Evolutionary conservation across 768 basidiomycete species (phyloP).

Genomic region (Mycena indigotica): DNA sequence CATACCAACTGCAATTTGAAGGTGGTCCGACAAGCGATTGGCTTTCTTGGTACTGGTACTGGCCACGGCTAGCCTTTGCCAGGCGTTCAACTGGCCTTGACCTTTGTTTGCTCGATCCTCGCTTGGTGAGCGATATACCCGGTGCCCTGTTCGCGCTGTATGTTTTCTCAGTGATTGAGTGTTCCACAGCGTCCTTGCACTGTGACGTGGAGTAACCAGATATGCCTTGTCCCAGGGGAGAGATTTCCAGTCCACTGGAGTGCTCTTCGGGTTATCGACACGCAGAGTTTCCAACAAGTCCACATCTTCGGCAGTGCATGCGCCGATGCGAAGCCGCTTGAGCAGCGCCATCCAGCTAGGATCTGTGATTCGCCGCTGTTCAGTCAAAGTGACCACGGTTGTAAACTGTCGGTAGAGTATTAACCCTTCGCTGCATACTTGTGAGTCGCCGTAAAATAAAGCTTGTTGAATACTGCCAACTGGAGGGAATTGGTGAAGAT

Average conservation of each 20-base stretch:
- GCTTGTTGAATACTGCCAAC: slow-evolving; percentile 29
- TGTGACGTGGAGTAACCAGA: not conserved
- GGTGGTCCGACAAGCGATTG: slow-evolving; percentile 14
- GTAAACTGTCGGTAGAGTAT: slow-evolving; percentile 32
- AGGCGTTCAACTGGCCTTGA: slow-evolving; percentile 18
- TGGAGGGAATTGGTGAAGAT: slow-evolving; percentile 52
- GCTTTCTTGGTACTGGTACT: not conserved
- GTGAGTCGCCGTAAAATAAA: slow-evolving; percentile 19
- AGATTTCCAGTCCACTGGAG: not conserved
- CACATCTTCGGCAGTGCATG: slow-evolving; percentile 32
- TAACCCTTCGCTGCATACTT: slow-evolving; percentile 21
- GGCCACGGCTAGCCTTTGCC: no score
- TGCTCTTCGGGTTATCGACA: not conserved
- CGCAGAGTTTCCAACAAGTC: slow-evolving; percentile 28
- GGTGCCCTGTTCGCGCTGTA: not conserved
- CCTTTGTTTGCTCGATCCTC: not conserved
- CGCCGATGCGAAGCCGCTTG: slow-evolving; percentile 28
- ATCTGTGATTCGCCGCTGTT: slow-evolving; percentile 40
- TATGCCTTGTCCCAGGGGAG: not conserved
- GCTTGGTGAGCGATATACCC: not conserved
- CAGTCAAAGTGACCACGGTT: slow-evolving; percentile 36
- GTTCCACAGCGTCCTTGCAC: not conserved
- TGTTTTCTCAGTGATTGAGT: not conserved
- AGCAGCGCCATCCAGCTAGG: slow-evolving; percentile 34
- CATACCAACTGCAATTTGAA: no score